Evolutionary conservation across 2,329 filamentous ascomycete genomes (phyloP).

Genomic region (Arthrobotrys megalospora): DNA sequence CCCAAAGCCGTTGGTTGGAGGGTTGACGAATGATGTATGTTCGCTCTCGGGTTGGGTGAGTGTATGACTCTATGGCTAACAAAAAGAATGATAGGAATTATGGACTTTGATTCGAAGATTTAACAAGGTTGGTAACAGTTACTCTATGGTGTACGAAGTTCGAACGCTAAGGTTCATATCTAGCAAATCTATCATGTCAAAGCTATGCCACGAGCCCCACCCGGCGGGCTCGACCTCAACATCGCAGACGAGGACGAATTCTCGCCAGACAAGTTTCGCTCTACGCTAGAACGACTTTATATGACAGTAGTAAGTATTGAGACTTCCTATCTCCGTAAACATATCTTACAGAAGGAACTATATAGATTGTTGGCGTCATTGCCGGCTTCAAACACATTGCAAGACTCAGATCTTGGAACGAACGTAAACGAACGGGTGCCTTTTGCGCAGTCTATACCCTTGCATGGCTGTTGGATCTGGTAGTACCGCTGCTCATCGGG

Average conservation of each 20-base stretch:
- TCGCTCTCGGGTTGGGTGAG: neutral
- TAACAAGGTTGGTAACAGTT: conserved; percentile 72
- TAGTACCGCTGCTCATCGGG: conserved; percentile 75
- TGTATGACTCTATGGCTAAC: neutral
- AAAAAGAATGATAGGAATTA: conserved; percentile 69
- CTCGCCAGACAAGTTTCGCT: conserved; percentile 84
- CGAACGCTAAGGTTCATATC: conserved; percentile 69
- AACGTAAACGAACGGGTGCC: conserved; percentile 76
- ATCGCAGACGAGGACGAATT: conserved; percentile 87
- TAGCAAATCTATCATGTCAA: conserved; percentile 78
- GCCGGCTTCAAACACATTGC: conserved; percentile 80
- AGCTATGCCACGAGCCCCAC: conserved; percentile 73
- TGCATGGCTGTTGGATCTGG: conserved; percentile 81
- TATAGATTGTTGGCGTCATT: conserved; percentile 75
- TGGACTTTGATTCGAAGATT: conserved; percentile 77
- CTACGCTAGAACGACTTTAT: conserved; percentile 84
- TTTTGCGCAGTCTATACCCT: conserved; percentile 76
- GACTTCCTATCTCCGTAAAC: neutral
- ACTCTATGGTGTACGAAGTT: neutral
- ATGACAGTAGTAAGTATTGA: conserved; percentile 74
- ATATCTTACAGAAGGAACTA: neutral
- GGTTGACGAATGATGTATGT: conserved; percentile 71
- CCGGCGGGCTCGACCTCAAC: conserved; percentile 82
- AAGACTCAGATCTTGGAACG: conserved; percentile 83
- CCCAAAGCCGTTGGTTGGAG: conserved; percentile 73